phyloP scores from a whole-genome alignment of 257 asterid genomes.

The Cinchona pubescens region DNA sequence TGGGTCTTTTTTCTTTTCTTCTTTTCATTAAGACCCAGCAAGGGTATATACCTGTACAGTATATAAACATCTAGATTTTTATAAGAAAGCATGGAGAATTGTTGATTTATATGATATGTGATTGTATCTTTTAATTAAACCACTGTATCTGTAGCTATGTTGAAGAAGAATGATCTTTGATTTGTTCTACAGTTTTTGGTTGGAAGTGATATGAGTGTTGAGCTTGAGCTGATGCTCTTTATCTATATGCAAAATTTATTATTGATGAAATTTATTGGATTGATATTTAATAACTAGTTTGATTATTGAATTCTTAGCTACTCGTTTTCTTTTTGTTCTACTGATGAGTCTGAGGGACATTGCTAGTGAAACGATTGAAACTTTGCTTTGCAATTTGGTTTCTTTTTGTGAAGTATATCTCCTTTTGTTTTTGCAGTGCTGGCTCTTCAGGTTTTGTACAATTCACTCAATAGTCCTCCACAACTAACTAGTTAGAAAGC shows the following conservation, averaged over 20 bases:
- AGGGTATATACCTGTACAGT: too few relatives aligned
- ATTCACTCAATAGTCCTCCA: conserved; percentile 70
- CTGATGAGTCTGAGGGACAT: conserved; percentile 6
- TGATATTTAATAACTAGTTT: background rate
- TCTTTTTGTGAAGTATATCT: background rate
- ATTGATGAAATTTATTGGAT: background rate
- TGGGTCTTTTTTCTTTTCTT: background rate
- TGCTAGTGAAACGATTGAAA: too few relatives aligned
- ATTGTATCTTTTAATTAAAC: background rate
- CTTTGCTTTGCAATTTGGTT: background rate
- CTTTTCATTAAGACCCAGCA: too few relatives aligned
- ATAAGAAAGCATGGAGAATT: background rate
- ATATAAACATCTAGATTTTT: background rate
- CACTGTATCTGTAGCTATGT: background rate
- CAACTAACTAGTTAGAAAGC: conserved; percentile 82
- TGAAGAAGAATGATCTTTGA: background rate
- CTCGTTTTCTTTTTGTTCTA: background rate
- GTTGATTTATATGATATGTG: background rate
- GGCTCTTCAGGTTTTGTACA: conserved; percentile 79
- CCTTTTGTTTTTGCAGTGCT: conserved; percentile 50
- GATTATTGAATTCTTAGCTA: background rate
- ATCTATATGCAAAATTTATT: background rate
- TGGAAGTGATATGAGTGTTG: background rate
- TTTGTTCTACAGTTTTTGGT: background rate
- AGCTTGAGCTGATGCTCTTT: background rate